phyloP scores from a whole-genome alignment of 352 stramenopile species.

The Blastocystis hominis region DNA sequence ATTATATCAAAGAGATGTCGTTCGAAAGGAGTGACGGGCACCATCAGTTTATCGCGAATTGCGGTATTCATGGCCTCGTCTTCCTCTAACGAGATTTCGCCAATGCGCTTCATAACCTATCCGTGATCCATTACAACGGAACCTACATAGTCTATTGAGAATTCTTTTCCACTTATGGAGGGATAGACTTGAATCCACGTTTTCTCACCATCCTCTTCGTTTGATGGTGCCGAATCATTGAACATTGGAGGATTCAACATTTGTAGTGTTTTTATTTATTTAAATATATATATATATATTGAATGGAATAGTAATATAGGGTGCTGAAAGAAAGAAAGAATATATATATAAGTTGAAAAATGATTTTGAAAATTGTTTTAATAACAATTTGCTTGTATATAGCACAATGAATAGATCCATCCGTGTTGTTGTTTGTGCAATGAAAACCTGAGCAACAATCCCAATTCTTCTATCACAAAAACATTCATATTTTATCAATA shows the following conservation, averaged over 20 bases:
- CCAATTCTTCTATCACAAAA: too few species aligned
- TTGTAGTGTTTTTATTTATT: too few species aligned
- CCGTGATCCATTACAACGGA: background rate
- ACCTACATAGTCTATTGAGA: background rate
- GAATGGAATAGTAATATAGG: too few species aligned
- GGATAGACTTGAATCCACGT: constrained; percentile 53
- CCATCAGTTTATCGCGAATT: constrained; percentile 32
- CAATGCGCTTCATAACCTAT: constrained; percentile 49
- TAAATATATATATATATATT: too few species aligned
- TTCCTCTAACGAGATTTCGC: constrained; percentile 44
- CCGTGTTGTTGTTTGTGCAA: too few species aligned
- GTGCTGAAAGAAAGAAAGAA: too few species aligned
- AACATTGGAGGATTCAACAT: background rate
- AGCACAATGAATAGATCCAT: too few species aligned
- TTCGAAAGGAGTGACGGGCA: constrained; percentile 31
- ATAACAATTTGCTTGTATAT: too few species aligned
- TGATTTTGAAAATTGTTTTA: too few species aligned
- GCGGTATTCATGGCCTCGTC: constrained; percentile 10
- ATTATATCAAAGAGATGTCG: constrained; percentile 25
- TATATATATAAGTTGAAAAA: too few species aligned
- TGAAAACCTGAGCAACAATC: too few species aligned
- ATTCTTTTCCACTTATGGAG: constrained; percentile 14
- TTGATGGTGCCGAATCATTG: background rate
- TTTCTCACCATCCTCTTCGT: background rate
- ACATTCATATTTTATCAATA: too few species aligned